Evolutionary conservation across 2,329 filamentous ascomycete genomes (phyloP), one percentile per base, ranked within the genome.

Genomic region (Massarina eburnea): DNA sequence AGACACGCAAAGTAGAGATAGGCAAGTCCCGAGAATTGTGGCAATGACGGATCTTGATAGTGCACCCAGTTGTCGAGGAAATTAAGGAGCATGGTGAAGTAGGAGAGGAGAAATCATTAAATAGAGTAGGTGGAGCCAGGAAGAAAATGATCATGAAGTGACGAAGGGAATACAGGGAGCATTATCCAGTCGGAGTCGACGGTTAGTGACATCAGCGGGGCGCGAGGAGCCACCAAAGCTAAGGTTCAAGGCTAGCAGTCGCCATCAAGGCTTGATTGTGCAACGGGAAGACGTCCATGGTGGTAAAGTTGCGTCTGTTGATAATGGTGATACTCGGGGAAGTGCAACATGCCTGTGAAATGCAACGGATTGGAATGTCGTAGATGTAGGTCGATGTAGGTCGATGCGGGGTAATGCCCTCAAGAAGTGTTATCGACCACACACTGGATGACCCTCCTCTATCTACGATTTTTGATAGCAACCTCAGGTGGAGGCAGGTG

Each of bases 41-140:
- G 64, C 21, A 68, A 56, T 8, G 56, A 51, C 8, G 64, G 61
- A 41, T 68, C 64, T 18, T 60, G 54, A 42, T 67, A 66, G 39
- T 52, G 45, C 19, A 68, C 45, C 42, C 59, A 54, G 12, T 43
- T 54, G 40, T 68, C 61, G 19, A 68, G 57, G 42, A 58, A 61
- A 24, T 58, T 43, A 14, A 63, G 47, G 20, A 49, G 33, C 59
- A 64, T 64, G 45, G 27, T 32, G 32, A 14, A 10, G 15, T n/a
- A 30, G 15, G 15, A 18, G 5, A 19, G 22, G 20, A 30, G n/a
- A 8, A 20, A 30, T 34, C n/a, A 41, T 38, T 20, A 18, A 12
- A 30, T 20, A 14, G 5, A 15, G 22, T 29, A 17, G 9, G 15
- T 29, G 12, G 20, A 43, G 19, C n/a, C 17, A 37, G n/a, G n/a